These are phyloP conservation scores for Aspergillus sp. DNA, from an alignment of 2,329 filamentous ascomycete species.

Conservation along the genomic window DNA sequence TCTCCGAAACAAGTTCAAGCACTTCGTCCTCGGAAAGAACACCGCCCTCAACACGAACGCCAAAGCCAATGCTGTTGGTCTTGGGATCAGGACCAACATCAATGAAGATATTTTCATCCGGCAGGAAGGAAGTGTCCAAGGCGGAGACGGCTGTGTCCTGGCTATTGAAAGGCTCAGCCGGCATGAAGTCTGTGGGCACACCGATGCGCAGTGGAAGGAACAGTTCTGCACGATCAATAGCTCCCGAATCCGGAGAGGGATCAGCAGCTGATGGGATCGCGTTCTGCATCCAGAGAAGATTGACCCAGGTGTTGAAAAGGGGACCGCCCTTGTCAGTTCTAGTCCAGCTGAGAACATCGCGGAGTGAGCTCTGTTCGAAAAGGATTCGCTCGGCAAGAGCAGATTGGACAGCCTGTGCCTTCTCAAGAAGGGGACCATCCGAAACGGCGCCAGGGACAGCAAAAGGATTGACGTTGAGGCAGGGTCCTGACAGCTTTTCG, in stretches of 20 bases:
- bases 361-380: slow-evolving; percentile 30
- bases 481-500: slow-evolving; percentile 28
- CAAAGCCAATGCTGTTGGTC: slow-evolving; percentile 26
- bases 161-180: slow-evolving; percentile 9
- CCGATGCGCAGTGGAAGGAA: slow-evolving; percentile 25
- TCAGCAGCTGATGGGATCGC: slow-evolving; percentile 4
- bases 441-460: slow-evolving; percentile 14
- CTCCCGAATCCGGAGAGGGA: not conserved
- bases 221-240: slow-evolving; percentile 3
- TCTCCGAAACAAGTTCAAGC: slow-evolving; percentile 14
- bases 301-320: slow-evolving; percentile 33
- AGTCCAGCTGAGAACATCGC: slow-evolving; percentile 23
- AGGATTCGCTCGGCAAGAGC: slow-evolving; percentile 25
- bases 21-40: slow-evolving; percentile 18
- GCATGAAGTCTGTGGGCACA: slow-evolving; percentile 27
- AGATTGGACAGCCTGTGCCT: slow-evolving; percentile 18
- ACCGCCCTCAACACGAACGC: slow-evolving; percentile 27
- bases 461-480: slow-evolving; percentile 31
- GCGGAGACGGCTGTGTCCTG: slow-evolving; percentile 18
- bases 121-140: slow-evolving; percentile 24
- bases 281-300: slow-evolving; percentile 30
- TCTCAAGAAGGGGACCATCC: slow-evolving; percentile 4
- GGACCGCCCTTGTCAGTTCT: slow-evolving; percentile 8
- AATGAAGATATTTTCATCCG: slow-evolving; percentile 23
- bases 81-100: slow-evolving; percentile 25